Conservation (phyloP, 139 green algal species). For the Nannochloris sp. region DNA sequence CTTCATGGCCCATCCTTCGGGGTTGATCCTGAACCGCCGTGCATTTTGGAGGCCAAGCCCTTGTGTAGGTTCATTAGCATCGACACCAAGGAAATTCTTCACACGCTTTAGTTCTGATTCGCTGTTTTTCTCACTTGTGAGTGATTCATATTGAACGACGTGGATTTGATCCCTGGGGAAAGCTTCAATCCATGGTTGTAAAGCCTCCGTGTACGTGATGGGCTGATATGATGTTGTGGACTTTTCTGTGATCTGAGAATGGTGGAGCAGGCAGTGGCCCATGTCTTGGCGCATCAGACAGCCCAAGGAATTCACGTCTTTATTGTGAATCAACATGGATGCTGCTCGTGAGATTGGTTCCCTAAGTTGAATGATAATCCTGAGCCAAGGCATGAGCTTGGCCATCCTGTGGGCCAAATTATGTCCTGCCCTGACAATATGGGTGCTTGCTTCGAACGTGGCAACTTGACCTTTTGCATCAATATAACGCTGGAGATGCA, state of each 20-base stretch:
- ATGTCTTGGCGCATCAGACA: constrained; percentile 1
- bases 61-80: neutral
- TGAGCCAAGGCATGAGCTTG: constrained; percentile 21
- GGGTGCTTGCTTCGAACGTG: constrained; percentile 13
- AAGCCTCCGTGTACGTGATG: neutral
- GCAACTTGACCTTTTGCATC: neutral
- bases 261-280: neutral
- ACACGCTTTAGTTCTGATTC: neutral
- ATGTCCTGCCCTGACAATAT: constrained; percentile 10
- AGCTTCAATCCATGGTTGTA: constrained; percentile 1
- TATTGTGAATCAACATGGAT: constrained; percentile 25
- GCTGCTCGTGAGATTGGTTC: constrained; percentile 23
- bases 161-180: constrained; percentile 6
- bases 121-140: neutral
- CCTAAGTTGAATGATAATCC: constrained; percentile 14
- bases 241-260: constrained; percentile 6
- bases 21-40: constrained; percentile 7
- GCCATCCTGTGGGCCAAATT: constrained; percentile 7
- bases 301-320: constrained; percentile 4
- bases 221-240: neutral
- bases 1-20: constrained; percentile 4
- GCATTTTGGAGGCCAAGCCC: constrained; percentile 3
- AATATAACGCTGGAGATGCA: neutral
- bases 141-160: constrained; percentile 8
- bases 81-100: constrained; percentile 4